Evolutionary conservation across 805 yeast genomes (phyloP), one percentile per base, ranked within the genome.

Genomic region (Candida germanica): DNA sequence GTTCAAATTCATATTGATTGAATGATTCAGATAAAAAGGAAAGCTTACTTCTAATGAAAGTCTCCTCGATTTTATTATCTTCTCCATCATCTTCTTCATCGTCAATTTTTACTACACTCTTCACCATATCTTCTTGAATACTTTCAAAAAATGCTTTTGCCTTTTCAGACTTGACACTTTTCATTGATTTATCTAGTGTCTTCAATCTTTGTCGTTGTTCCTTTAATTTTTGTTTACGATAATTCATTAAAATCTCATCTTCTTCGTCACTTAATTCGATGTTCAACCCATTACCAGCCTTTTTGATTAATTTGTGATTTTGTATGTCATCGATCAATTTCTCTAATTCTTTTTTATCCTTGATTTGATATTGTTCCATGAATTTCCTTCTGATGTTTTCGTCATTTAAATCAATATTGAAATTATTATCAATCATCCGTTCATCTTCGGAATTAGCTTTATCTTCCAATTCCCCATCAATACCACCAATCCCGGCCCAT

Each of bases 401-500:
- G 40, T 79, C 73, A 47, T 80, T 74, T 36, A 78, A 65, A 31
- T 75, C 75, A 21, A 78, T 57, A 38, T 73, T 74, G 29, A 80
- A 70, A 19, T 71, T 68, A 64, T 85, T 87, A 58, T 85, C 91
- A 39, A 84, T 72, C 87, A 85, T 79, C 43, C 63, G 70, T 57
- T 84, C 93, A 51, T 83, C 85, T 43, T 85, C 94, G 17, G 86
- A 77, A 53, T 84, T 77, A 35, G 79, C 82, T 20, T 24, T 34
- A 42, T 73, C 81, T 12, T 77, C 71, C 1, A 52, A 36, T 42
- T 76, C 81, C 3, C 80, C 83, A 47, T 83, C 89, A 5, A 52
- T 65, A 41, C 94, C 94, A 45, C 91, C 93, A 32, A 83, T 49
- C 3, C 93, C 94, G 33, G 74, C 74, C 85, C 87, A 86, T 63